These are phyloP conservation scores for Ustilago curta DNA, from an alignment of 1,284 basidiomycete genomes.

Conservation along the genomic window DNA sequence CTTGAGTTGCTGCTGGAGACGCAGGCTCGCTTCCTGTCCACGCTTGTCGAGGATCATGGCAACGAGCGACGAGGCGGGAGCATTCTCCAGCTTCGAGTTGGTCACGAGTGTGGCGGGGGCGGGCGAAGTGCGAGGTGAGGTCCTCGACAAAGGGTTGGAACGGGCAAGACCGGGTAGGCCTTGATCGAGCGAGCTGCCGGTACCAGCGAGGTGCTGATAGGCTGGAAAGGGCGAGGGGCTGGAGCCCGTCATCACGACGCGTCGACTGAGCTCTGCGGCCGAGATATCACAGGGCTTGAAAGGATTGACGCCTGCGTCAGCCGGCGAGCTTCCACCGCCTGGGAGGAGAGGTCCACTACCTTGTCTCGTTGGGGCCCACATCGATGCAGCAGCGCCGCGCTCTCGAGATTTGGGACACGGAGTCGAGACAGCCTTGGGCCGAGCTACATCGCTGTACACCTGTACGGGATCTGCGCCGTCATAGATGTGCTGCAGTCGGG, in stretches of 20 bases:
- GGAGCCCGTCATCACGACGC: conserved; percentile 16
- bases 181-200: conserved; percentile 1
- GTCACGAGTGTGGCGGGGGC: conserved; percentile 5
- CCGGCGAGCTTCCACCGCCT: neutral
- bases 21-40: conserved; percentile 56
- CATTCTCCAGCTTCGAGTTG: conserved; percentile 22
- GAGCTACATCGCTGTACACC: conserved; percentile 13
- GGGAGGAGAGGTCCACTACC: neutral
- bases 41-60: conserved; percentile 41
- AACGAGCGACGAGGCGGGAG: conserved; percentile 28
- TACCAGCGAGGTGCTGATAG: neutral
- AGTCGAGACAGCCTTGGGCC: neutral
- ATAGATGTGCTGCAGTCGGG: conserved; percentile 21
- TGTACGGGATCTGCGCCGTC: conserved; percentile 30
- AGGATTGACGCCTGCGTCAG: conserved; percentile 1
- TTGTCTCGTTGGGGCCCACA: conserved; percentile 27
- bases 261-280: conserved; percentile 24
- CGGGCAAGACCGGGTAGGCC: conserved; percentile 8
- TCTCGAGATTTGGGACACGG: neutral
- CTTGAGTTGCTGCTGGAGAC: conserved; percentile 65
- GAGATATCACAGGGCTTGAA: conserved; percentile 16
- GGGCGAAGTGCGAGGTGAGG: conserved; percentile 19
- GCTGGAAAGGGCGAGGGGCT: neutral
- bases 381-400: conserved; percentile 27
- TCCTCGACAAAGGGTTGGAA: conserved; percentile 6